These are phyloP conservation scores for Favolaschia claudopus DNA, from an alignment of 768 basidiomycete species.

Conservation along the genomic window DNA sequence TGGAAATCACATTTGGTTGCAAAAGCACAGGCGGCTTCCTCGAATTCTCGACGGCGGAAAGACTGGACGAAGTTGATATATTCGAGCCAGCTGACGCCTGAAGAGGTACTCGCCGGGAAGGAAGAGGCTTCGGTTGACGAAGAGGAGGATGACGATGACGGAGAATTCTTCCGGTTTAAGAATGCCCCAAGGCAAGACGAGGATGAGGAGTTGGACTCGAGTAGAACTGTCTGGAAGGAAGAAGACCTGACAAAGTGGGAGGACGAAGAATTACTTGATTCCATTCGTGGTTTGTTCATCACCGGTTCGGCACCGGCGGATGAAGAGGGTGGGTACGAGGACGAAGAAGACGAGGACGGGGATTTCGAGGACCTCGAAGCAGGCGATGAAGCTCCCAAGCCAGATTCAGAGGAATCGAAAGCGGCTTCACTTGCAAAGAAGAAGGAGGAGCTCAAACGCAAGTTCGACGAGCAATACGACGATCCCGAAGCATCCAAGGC, in stretches of 20 bases:
- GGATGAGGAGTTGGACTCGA: conserved; percentile 70
- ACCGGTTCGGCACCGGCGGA: conserved; percentile 65
- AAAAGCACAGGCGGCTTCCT: conserved; percentile 55
- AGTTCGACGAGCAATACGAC: conserved; percentile 97
- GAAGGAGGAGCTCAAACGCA: conserved; percentile 90
- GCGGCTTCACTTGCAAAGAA: conserved; percentile 75
- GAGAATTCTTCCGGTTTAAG: conserved; percentile 79
- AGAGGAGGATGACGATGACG: conserved; percentile 53
- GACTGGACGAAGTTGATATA: conserved; percentile 93
- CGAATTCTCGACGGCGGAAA: conserved; percentile 55
- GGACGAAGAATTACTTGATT: conserved; percentile 84
- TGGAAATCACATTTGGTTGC: conserved; percentile 78
- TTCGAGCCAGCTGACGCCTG: conserved; percentile 68
- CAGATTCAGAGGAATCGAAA: conserved; percentile 31
- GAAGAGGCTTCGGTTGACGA: conserved; percentile 35
- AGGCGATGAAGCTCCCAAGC: conserved; percentile 33
- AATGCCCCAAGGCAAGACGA: conserved; percentile 41
- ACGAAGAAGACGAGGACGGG: conserved; percentile 49
- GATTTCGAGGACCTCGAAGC: conserved; percentile 54
- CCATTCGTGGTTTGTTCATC: conserved; percentile 89
- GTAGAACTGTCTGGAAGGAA: conserved; percentile 63
- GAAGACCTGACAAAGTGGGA: conserved; percentile 79
- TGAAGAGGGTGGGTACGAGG: conserved; percentile 43
- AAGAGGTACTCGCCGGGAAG: conserved; percentile 64
- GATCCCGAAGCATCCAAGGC: conserved; percentile 80